Evolutionary conservation across 2,329 filamentous ascomycete species (phyloP).

Genomic region (Aspergillus puulaauensis): DNA sequence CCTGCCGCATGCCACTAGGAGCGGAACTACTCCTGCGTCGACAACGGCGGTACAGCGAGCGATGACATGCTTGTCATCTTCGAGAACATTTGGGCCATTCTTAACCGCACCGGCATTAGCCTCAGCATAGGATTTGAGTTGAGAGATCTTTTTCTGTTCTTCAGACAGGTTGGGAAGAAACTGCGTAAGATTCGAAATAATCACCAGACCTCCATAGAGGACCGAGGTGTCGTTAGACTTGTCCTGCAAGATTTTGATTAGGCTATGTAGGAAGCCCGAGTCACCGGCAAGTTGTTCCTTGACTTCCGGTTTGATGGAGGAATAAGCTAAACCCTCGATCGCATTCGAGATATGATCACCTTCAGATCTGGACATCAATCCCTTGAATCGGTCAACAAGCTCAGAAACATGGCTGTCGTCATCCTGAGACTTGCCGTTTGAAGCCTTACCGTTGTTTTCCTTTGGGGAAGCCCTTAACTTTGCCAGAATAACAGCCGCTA

Average conservation of each 20-base stretch:
- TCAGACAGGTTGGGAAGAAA: constrained; percentile 78
- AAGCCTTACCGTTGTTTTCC: constrained; percentile 23
- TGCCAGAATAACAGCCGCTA: constrained; percentile 72
- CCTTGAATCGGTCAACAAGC: constrained; percentile 56
- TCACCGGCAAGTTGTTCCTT: constrained; percentile 79
- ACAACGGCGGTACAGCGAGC: constrained; percentile 76
- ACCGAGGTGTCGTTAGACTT: constrained; percentile 65
- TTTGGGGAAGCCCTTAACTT: constrained; percentile 53
- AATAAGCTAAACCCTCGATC: constrained; percentile 89
- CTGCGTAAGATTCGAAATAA: constrained; percentile 79
- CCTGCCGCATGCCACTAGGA: constrained; percentile 75
- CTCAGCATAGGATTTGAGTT: constrained; percentile 93
- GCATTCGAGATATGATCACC: constrained; percentile 66
- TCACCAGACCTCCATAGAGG: constrained; percentile 82
- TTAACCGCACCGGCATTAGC: constrained; percentile 71
- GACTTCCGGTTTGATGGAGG: constrained; percentile 79
- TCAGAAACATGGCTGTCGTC: constrained; percentile 51
- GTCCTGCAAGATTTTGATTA: constrained; percentile 54
- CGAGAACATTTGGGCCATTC: constrained; percentile 61
- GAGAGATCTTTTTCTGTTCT: constrained; percentile 86
- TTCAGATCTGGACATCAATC: constrained; percentile 41
- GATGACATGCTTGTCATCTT: constrained; percentile 73
- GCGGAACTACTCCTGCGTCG: constrained; percentile 72
- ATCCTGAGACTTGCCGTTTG: constrained; percentile 34
- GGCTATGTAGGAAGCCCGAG: constrained; percentile 63